Percentiles rank a stretch among this genome's conserved stretches.
These are phyloP conservation scores for Capillidium heterosporum DNA, from an alignment of 371 early-diverging fungal genomes.

Conservation along the genomic window DNA sequence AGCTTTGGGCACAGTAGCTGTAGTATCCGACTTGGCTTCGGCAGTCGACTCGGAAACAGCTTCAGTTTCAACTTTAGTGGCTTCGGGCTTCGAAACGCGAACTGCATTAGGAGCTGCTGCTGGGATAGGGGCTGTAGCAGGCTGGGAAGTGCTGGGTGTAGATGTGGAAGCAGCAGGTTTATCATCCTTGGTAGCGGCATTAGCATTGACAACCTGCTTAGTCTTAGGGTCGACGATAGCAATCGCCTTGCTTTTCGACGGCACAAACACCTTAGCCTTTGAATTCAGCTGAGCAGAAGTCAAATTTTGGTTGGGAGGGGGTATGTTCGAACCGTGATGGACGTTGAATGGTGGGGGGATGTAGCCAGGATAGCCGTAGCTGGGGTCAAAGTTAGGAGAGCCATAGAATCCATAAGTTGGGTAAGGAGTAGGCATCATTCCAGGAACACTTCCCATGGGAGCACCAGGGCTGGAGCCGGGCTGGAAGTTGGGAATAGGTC, in stretches of 20 bases:
- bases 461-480: not conserved
- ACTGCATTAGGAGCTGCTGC: too few relatives aligned
- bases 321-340: not conserved
- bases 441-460: not conserved
- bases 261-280: constrained; percentile 3
- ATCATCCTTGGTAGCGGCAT: constrained; percentile 1
- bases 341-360: not conserved
- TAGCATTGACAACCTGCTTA: constrained; percentile 1
- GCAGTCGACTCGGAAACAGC: too few relatives aligned
- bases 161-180: constrained; percentile 3
- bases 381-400: not conserved
- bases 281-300: constrained; percentile 2
- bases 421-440: not conserved
- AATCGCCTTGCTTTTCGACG: constrained; percentile 4
- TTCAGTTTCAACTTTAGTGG: too few relatives aligned
- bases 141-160: too few relatives aligned
- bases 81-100: too few relatives aligned
- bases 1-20: constrained; percentile 8
- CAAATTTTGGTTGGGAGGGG: not conserved
- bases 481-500: not conserved
- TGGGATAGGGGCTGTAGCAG: too few relatives aligned
- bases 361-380: not conserved
- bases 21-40: constrained; percentile 7
- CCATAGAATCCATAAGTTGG: not conserved
- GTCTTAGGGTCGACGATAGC: constrained; percentile 7